Base-by-base conservation (phyloP, 2,329 filamentous ascomycete species). In the Botrytis sinoallii region DNA sequence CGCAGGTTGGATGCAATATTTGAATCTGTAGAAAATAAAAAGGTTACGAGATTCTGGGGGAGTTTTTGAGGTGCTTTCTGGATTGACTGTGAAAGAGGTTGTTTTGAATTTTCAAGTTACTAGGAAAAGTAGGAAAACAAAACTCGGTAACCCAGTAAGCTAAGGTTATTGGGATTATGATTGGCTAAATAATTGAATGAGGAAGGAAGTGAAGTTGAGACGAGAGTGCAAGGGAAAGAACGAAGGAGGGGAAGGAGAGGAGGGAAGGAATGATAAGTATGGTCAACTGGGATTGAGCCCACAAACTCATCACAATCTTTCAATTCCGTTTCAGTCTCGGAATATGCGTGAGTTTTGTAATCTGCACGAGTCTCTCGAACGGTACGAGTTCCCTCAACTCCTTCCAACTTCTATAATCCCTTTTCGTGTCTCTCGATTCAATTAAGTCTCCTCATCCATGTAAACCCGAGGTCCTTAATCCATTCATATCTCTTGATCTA, bases 141-240 rank as follows among this genome's bases (percentile, higher is more conserved):
- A 67, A 67, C 14, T 52, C 65, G 65, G 65, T 55, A 55, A 35
- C 25, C 22, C 29, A 29, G 35, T 42, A 68, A 68, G 66, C 66
- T 68, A 57, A 32, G 48, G 14, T 9, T 10, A 69, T 57, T 3
- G 18, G 32, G 66, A 69, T 20, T 32, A 18, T 32, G 38, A 44
- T 69, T 69, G 16, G 40, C 48, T 9, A 14, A 8, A 2, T 22
- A 8, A 57, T 22, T 68, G 32, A 29, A 32, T 42, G 18, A 25
- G n/a, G 18, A 42, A 42, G 66, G 18, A 32, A 42, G 66, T 42
- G 66, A 69, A 69, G 48, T 44, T 69, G 66, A 32, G 66, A 44
- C 6, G 66, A 16, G 16, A 2, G 48, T 55, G 25, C 46, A 42
- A 44, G 18, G 66, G 38, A 44, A 57, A 18, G 46, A 68, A 7